Evolutionary conservation across 2,329 filamentous ascomycete species (phyloP).

Genomic region (Fusarium sp.): DNA sequence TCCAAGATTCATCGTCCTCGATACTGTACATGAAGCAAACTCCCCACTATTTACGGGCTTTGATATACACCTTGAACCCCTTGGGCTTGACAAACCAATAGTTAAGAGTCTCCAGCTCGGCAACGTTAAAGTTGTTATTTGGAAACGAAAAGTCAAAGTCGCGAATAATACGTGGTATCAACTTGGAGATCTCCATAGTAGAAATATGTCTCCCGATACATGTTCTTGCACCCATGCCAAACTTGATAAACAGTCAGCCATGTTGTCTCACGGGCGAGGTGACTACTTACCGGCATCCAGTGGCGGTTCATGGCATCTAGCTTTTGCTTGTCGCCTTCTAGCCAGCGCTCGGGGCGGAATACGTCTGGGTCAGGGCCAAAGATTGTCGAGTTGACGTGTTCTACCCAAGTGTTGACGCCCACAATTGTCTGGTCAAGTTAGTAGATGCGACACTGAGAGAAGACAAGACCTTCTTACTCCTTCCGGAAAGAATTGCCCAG

Average conservation of each 20-base stretch:
- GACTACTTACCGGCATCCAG: not conserved
- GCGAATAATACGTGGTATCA: not conserved
- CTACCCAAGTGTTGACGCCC: not conserved
- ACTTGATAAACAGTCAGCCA: not conserved
- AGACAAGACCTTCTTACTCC: not conserved
- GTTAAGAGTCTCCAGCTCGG: not conserved
- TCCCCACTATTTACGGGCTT: not conserved
- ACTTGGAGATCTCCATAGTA: not conserved
- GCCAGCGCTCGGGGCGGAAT: not conserved
- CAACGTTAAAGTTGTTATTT: not conserved
- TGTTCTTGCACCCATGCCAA: not conserved
- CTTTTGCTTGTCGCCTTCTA: not conserved
- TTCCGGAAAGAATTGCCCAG: not conserved
- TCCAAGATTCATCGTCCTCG: not conserved
- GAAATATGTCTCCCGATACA: not conserved
- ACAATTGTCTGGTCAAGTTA: not conserved
- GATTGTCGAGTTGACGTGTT: not conserved
- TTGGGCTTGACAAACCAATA: not conserved
- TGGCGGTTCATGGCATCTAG: not conserved
- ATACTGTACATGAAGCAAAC: not conserved
- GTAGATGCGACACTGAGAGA: not conserved
- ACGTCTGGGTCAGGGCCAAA: not conserved
- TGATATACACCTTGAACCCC: slow-evolving; percentile 8
- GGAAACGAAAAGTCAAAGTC: slow-evolving; percentile 1
- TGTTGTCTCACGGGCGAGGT: not conserved